Evolutionary conservation across 2,329 filamentous ascomycete genomes (phyloP).

Genomic region (Fusarium brevicatenulatum): DNA sequence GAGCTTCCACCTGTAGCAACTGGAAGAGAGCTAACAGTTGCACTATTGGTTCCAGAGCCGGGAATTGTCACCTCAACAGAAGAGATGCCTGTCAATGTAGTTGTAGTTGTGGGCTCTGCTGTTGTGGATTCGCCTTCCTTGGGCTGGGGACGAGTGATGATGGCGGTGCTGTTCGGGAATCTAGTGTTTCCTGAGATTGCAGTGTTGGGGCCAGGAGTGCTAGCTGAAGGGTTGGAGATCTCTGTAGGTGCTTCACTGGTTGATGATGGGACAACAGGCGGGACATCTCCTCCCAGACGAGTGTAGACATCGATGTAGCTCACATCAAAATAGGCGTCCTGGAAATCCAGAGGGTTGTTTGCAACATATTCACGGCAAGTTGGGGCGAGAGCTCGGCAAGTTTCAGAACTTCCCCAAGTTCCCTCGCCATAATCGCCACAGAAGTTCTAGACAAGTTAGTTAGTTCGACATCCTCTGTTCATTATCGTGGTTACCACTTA

Average conservation of each 20-base stretch:
- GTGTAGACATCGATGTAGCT: constrained; percentile 62
- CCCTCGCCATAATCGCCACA: constrained; percentile 78
- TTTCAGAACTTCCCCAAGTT: constrained; percentile 53
- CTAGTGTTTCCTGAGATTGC: background rate
- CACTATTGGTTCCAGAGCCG: constrained; percentile 18
- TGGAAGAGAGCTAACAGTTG: constrained; percentile 23
- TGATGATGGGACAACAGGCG: constrained; percentile 7
- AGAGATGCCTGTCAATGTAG: constrained; percentile 39
- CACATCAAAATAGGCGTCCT: constrained; percentile 62
- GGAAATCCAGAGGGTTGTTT: constrained; percentile 56
- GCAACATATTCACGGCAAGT: constrained; percentile 61
- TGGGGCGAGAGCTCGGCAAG: constrained; percentile 53
- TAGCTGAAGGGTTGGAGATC: background rate
- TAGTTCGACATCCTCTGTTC: background rate
- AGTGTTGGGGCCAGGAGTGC: background rate
- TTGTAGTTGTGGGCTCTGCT: constrained; percentile 43
- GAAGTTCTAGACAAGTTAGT: constrained; percentile 63
- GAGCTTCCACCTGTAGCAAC: constrained; percentile 23
- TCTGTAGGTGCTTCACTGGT: background rate
- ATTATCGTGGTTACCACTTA: constrained; percentile 38
- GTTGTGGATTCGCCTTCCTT: background rate
- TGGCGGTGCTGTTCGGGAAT: constrained; percentile 3
- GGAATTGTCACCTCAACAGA: constrained; percentile 44
- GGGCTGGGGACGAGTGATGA: background rate
- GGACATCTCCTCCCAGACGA: constrained; percentile 11